Percentiles rank a stretch among this genome's conserved stretches.
Conservation (phyloP, 768 basidiomycete genomes). For the Lactarius pseudohatsudake region DNA sequence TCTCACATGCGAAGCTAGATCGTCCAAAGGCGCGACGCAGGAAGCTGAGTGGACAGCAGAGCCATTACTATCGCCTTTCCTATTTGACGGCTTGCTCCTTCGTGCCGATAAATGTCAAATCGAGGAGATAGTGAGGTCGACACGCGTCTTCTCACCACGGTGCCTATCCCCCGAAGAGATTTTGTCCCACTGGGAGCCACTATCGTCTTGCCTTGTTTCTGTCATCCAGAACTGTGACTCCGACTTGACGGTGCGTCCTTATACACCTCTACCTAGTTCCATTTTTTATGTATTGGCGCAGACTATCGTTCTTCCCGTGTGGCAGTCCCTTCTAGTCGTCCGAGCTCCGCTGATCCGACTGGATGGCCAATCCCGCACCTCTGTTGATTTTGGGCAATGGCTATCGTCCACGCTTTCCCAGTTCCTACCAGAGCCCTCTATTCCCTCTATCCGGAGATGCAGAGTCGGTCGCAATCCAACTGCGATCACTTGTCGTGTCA, state of each 20-base stretch:
- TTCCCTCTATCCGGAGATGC: slow-evolving; percentile 13
- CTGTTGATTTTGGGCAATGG: background rate
- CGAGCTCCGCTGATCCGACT: background rate
- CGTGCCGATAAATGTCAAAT: slow-evolving; percentile 14
- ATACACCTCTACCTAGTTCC: background rate
- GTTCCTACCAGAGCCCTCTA: slow-evolving; percentile 7
- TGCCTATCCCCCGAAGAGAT: slow-evolving; percentile 20
- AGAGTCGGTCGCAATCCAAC: slow-evolving; percentile 10
- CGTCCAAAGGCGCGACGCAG: background rate
- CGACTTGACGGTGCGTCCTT: slow-evolving; percentile 9
- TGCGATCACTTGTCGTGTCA: slow-evolving; percentile 9
- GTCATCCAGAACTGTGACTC: background rate
- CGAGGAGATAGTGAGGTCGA: slow-evolving; percentile 4
- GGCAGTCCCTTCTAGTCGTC: slow-evolving; percentile 16
- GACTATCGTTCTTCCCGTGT: slow-evolving; percentile 3
- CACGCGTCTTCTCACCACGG: slow-evolving; percentile 7
- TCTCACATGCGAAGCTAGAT: slow-evolving; percentile 3
- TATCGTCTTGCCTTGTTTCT: slow-evolving; percentile 17
- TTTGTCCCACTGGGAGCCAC: slow-evolving; percentile 7
- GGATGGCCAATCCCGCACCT: background rate
- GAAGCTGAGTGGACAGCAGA: slow-evolving; percentile 10
- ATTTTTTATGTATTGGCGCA: background rate
- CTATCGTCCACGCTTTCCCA: slow-evolving; percentile 8
- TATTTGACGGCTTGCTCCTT: slow-evolving; percentile 23
- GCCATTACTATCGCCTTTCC: slow-evolving; percentile 5